Percentiles rank a stretch among this genome's conserved stretches.
phyloP scores from a whole-genome alignment of 1,284 basidiomycete genomes.

The Cryptococcus amylolentus region DNA sequence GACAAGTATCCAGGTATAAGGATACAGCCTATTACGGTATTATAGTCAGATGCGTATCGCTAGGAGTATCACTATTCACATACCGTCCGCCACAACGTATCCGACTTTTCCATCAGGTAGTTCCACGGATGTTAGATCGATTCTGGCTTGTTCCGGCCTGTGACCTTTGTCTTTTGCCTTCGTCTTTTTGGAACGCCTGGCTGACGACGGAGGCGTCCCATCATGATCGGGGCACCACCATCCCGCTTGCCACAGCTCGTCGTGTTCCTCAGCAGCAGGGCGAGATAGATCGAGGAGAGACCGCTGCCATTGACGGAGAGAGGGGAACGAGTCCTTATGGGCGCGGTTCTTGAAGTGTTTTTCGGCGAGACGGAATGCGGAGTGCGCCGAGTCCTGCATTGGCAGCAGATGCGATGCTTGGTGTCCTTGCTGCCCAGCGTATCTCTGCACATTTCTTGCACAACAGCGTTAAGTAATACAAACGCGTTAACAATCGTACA shows the following conservation, averaged over 20 bases:
- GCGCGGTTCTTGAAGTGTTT: slow-evolving; percentile 49
- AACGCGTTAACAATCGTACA: background rate
- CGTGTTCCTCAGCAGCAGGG: slow-evolving; percentile 26
- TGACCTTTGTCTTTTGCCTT: slow-evolving; percentile 34
- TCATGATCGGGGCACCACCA: slow-evolving; percentile 38
- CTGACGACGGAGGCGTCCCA: background rate
- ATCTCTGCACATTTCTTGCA: too few relatives aligned
- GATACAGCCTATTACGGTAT: slow-evolving; percentile 65
- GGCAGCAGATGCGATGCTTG: background rate
- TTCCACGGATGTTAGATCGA: slow-evolving; percentile 13
- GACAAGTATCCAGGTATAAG: slow-evolving; percentile 70
- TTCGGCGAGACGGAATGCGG: slow-evolving; percentile 44
- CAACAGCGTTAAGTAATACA: background rate
- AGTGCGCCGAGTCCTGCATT: slow-evolving; percentile 10
- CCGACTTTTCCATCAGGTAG: slow-evolving; percentile 26
- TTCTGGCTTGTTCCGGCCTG: slow-evolving; percentile 19
- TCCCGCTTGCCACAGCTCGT: slow-evolving; percentile 42
- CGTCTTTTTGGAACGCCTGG: slow-evolving; percentile 14
- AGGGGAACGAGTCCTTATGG: slow-evolving; percentile 22
- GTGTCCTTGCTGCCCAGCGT: background rate
- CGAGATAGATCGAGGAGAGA: slow-evolving; percentile 43
- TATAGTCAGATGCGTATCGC: background rate
- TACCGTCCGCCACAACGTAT: slow-evolving; percentile 43
- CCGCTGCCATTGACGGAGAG: slow-evolving; percentile 21
- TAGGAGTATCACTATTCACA: slow-evolving; percentile 3